Evolutionary conservation across 2,329 filamentous ascomycete genomes (phyloP), one percentile per base, ranked within the genome.

Genomic region (Colletotrichum karsti): DNA sequence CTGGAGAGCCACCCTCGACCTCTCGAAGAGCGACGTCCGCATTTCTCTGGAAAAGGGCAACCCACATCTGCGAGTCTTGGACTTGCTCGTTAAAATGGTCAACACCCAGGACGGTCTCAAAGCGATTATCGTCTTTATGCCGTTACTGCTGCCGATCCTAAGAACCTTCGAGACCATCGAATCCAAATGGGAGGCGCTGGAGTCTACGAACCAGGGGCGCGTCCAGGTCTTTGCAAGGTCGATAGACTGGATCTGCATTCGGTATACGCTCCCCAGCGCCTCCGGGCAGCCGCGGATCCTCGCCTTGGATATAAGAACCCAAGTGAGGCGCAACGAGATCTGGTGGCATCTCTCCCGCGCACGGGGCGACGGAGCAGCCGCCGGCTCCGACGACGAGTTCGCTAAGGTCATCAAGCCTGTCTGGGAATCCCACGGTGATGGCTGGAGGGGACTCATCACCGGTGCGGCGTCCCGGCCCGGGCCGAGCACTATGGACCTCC

Each of bases 21-120:
- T 93, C 33, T 81, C 82, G 20, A 79, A 80, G 9, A 79, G 82
- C 18, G 78, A 84, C 3, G 88, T 93, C 71, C 82, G 82, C 15
- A 81, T 96, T 28, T 79, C 82, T 26, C 82, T 95, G 20, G 85
- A 90, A 42, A 80, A 81, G 13, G 84, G 83, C 12, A 93, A 92
- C 72, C 92, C 92, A 2, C 92, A 94, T 73, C 80, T 91, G 48
- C 86, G 90, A 18, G 84, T 92, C 12, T 79, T 85, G 20, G 88
- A 90, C 70, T 81, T 87, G 48, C 82, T 94, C 67, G 85, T 84
- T 59, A 82, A 80, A 4, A 80, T 90, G 7, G 85, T 90, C 67
- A 91, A 91, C 74, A 81, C 84, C 42, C 76, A 83, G 41, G 81
- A 76, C 58, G 85, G 76, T 73, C 93, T 82, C 74, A 85, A 78